Evolutionary conservation across 83 land plant species (phyloP), one percentile per base, ranked within the genome.

Genomic region (Larix sibirica): DNA sequence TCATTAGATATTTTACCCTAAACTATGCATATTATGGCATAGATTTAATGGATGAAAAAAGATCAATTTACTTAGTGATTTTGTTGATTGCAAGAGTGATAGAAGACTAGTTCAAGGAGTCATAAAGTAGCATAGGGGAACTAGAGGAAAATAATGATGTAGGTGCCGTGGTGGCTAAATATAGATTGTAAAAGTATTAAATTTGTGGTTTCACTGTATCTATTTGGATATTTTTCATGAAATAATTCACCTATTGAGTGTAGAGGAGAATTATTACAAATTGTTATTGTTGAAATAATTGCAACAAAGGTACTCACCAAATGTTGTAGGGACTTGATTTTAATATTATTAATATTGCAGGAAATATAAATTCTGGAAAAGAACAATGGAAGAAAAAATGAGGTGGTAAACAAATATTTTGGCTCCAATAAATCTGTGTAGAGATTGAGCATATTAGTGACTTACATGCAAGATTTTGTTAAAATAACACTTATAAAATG

Each of bases 101-200:
- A 0, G 98, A 96, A 80, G 97, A 92, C 74, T 97, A 96, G 54
- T 96, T 96, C 90, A 91, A 94, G 83, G 91, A 88, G 38, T 81
- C 87, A 77, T 83, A 84, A 87, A 86, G 83, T 47, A 33, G 75
- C n/a, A 13, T 5, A 10, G 64, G 83, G 87, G 50, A 81, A 47
- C 84, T 85, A 9, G 64, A 84, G 0, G 16, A 58, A 26, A 74
- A 76, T 12, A 70, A 81, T 70, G 80, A 38, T 21, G 89, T 77
- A 13, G 85, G 84, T 33, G 74, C 80, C 9, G 83, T 89, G 77
- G 81, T 84, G 66, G 91, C 91, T 66, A 89, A 91, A 58, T 65
- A 91, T 28, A 91, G 89, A 81, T 89, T 91, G 91, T 91, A 71
- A 79, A 62, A 78, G 4, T 7, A 36, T n/a, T 20, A 24, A 17